Conservation (phyloP, 352 stramenopile species). For the Globisporangium megalacanthum region DNA sequence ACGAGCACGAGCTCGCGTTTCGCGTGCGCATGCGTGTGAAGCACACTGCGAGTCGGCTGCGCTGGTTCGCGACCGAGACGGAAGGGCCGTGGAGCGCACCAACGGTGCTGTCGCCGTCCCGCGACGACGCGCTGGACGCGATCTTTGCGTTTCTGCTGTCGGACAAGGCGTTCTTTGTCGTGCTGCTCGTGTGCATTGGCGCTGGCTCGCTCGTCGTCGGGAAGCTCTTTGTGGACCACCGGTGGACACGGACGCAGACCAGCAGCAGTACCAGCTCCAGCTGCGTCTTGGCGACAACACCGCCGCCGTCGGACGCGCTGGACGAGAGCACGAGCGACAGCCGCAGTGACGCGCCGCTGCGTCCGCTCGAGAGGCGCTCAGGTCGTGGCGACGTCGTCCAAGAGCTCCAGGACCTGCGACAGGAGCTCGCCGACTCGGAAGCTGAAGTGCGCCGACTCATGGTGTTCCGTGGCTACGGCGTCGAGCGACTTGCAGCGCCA, state of each 20-base stretch:
- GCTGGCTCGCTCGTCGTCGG: constrained; percentile 35
- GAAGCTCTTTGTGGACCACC: constrained; percentile 28
- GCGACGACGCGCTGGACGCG: constrained; percentile 44
- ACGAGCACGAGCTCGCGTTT: constrained; percentile 47
- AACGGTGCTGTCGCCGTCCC: constrained; percentile 34
- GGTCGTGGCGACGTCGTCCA: constrained; percentile 27
- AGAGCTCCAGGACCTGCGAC: constrained; percentile 58
- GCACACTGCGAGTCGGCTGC: constrained; percentile 23
- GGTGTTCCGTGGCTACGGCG: constrained; percentile 69
- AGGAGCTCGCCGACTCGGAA: constrained; percentile 75
- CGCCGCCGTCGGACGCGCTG: neutral
- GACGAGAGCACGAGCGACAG: neutral
- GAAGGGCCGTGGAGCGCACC: constrained; percentile 52
- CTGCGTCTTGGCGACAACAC: neutral
- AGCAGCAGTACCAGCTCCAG: constrained; percentile 1
- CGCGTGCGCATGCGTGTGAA: constrained; percentile 52
- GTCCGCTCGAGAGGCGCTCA: too few relatives aligned
- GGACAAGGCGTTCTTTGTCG: constrained; percentile 42
- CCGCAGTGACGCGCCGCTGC: neutral
- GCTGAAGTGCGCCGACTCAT: constrained; percentile 68
- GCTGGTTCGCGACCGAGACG: constrained; percentile 47
- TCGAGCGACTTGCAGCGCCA: constrained; percentile 38
- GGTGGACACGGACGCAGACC: constrained; percentile 14
- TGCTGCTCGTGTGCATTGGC: constrained; percentile 48
- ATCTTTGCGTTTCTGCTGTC: constrained; percentile 38